Base-by-base conservation (phyloP, 768 basidiomycete genomes). In the Xerocomellus dryophilus region DNA sequence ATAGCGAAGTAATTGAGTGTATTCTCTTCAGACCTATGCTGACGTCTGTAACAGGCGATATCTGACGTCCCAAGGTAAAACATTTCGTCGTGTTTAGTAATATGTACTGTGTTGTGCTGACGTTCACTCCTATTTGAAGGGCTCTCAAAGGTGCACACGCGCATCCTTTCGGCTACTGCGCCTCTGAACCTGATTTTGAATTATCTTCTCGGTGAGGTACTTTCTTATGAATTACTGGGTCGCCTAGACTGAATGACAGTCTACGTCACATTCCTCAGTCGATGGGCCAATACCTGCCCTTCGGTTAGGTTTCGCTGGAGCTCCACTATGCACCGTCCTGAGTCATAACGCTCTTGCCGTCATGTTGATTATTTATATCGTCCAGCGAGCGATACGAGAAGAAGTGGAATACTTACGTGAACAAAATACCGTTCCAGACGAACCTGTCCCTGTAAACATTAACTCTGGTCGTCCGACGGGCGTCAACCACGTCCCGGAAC, bases 1-100 rank as follows among this genome's bases (percentile, higher is more conserved):
- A 66, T 80, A 49, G 63, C 74, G 25, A 76, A 76, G 71, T 73
- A 50, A 56, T 47, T 23, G 2, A 1, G 9, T 23, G 3, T 29
- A 25, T 38, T 21, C 14, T 42, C 10, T 44, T 34, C 5, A 21
- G 10, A 42, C 18, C 5, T 14, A 4, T 44, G 21, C 51, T 65
- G 34, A 66, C 40, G 6, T 11, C n/a, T 7, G 6, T 20, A 5
- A 18, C 25, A 67, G 66, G 47, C 61, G 64, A 41, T 63, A 63
- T 53, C 40, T 63, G 17, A 53, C 60, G 1, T 59, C 60, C 20
- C 60, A 62, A 59, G 63, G 63, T 65, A 35, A 50, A 36, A 18
- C 1, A 0, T n/a, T n/a, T n/a, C n/a, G n/a, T 21, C 20, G 17
- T 48, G 12, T 53, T 43, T 5, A 49, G 34, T 11, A 17, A 32